Evolutionary conservation across 1,284 basidiomycete genomes (phyloP).

Genomic region (Trichosporon inkin): DNA sequence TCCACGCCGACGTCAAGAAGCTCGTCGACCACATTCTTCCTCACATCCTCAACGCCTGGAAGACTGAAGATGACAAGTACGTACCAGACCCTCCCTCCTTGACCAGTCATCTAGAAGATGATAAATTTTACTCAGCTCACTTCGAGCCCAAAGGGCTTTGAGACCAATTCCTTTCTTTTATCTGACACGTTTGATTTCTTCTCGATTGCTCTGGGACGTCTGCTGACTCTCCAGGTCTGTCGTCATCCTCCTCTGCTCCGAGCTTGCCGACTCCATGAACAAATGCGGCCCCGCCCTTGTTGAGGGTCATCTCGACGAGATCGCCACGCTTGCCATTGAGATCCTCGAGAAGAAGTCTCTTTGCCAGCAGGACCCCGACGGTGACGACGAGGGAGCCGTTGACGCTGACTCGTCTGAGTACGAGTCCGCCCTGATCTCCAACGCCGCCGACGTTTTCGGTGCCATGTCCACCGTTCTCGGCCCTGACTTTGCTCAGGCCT

Average conservation of each 20-base stretch:
- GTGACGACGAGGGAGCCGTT: constrained; percentile 74
- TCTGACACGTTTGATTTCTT: constrained; percentile 36
- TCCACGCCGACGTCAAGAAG: constrained; percentile 74
- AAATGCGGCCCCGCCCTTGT: constrained; percentile 83
- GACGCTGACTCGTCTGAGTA: constrained; percentile 78
- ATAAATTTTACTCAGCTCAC: constrained; percentile 77
- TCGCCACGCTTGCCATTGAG: constrained; percentile 73
- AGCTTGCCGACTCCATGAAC: constrained; percentile 83
- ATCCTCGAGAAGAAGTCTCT: constrained; percentile 88
- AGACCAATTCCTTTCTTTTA: constrained; percentile 53
- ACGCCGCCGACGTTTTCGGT: constrained; percentile 91
- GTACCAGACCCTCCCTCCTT: constrained; percentile 48
- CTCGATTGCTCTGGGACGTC: constrained; percentile 8
- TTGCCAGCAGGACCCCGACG: constrained; percentile 94
- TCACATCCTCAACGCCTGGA: constrained; percentile 81
- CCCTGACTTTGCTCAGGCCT: constrained; percentile 76
- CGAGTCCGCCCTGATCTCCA: constrained; percentile 90
- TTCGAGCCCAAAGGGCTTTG: constrained; percentile 64
- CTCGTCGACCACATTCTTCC: constrained; percentile 73
- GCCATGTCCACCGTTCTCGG: constrained; percentile 83
- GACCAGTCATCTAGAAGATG: constrained; percentile 54
- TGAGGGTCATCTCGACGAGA: constrained; percentile 65
- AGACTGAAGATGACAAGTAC: constrained; percentile 95
- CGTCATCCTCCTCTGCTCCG: constrained; percentile 77
- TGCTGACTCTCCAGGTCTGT: constrained; percentile 64